phyloP scores from a whole-genome alignment of 148 eudicot species.

The Nyssa sinensis region DNA sequence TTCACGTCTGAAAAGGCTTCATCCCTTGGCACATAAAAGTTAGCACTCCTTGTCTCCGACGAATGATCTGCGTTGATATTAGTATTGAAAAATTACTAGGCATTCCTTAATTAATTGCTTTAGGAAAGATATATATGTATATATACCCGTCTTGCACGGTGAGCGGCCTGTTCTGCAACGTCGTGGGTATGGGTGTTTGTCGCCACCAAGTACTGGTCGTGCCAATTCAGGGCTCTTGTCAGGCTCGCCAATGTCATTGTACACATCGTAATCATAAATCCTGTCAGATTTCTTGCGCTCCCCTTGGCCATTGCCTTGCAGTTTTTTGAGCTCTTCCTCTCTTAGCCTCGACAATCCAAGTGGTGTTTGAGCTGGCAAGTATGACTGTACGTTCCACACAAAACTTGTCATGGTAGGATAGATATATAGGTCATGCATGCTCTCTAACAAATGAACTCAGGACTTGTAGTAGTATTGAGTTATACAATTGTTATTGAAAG shows the following conservation, averaged over 20 bases:
- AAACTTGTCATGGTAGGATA: too few species aligned
- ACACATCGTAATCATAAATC: constrained; percentile 79
- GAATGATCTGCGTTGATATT: constrained; percentile 52
- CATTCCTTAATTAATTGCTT: too few species aligned
- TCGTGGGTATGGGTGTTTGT: constrained; percentile 61
- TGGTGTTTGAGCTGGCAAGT: constrained; percentile 71
- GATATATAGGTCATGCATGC: too few species aligned
- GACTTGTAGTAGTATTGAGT: too few species aligned
- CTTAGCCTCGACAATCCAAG: constrained; percentile 51
- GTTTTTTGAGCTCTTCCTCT: constrained; percentile 37
- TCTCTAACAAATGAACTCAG: too few species aligned
- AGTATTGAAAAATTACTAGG: too few species aligned
- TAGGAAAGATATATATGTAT: too few species aligned
- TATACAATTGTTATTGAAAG: too few species aligned
- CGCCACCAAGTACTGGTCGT: constrained; percentile 72
- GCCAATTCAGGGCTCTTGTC: constrained; percentile 29
- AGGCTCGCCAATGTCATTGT: constrained; percentile 74
- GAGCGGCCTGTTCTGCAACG: constrained; percentile 77
- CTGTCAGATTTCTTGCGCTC: constrained; percentile 54
- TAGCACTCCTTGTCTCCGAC: constrained; percentile 40
- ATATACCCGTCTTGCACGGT: constrained; percentile 43
- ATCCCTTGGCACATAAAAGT: constrained; percentile 70
- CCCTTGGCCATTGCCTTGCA: constrained; percentile 61
- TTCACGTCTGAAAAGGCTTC: constrained; percentile 70
- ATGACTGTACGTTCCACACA: too few species aligned